Base-by-base conservation (phyloP, 805 yeast genomes). In the Sugiyamaella smithiae region DNA sequence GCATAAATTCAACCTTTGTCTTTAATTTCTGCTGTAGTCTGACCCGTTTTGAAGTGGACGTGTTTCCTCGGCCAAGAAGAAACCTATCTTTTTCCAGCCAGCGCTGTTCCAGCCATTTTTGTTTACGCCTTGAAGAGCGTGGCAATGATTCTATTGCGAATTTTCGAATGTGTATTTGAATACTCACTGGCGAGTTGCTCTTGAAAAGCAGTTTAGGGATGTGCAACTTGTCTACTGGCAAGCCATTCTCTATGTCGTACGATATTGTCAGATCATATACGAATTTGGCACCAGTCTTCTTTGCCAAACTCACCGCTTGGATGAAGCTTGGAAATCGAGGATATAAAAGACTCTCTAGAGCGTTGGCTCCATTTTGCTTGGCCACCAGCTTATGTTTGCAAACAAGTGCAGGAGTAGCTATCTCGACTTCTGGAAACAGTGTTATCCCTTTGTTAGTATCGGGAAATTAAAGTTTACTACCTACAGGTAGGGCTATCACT, bases 401-500 rank as follows among this genome's bases (percentile, higher is more conserved):
- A 40, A 69, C 35, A 56, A 62, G 40, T 73, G 49, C 26, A 3
- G 47, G 43, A 1, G 51, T 43, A 47, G 57, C 56, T 23, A 85
- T 77, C 58, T 85, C 85, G 3, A 86, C 96, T 65, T 90, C 97
- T 0, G 97, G 97, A 56, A 89, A 89, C 6, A 86, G 54, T 0
- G 82, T 80, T 0, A 88, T 57, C 87, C 95, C 82, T 55, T 78
- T 75, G 41, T 37, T 37, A 37, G 41, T 11, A n/a, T n/a, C n/a
- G n/a, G n/a, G n/a, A n/a, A n/a, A n/a, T n/a, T n/a, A n/a, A n/a
- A n/a, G n/a, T n/a, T n/a, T n/a, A n/a, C 25, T 20, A 37, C 41
- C 20, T 22, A 37, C 43, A 40, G 8, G 43, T 11, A 25, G 17
- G 32, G 22, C 43, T 12, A 4, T 25, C 28, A 17, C 17, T 26